Evolutionary conservation across 345 rosid genomes (phyloP).

Genomic region (Populus ilicifolia): DNA sequence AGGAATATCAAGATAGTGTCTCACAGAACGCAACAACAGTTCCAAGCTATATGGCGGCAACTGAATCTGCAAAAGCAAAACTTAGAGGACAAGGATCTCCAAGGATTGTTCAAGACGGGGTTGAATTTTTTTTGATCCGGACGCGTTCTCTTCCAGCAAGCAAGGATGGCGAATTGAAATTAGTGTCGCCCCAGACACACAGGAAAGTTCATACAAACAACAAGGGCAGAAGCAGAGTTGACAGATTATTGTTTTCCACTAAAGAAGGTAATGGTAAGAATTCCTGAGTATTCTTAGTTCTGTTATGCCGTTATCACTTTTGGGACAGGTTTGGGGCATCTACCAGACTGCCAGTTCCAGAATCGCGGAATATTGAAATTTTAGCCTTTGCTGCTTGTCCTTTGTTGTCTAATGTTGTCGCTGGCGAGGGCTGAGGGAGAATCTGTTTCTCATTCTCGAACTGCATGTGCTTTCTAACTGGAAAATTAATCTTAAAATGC

Average conservation of each 20-base stretch:
- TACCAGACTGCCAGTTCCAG: no score
- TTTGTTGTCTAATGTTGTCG: no score
- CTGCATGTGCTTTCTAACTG: background rate
- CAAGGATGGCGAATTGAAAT: slow-evolving; percentile 10
- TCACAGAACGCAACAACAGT: slow-evolving; percentile 1
- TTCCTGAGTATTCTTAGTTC: background rate
- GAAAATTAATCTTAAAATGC: no score
- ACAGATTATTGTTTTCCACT: slow-evolving; percentile 11
- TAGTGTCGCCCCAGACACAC: slow-evolving; percentile 20
- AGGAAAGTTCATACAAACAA: slow-evolving; percentile 9
- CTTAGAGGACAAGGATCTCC: slow-evolving; percentile 22
- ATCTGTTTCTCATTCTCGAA: background rate
- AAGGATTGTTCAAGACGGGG: slow-evolving; percentile 19
- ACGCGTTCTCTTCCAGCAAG: slow-evolving; percentile 21
- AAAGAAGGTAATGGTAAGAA: slow-evolving; percentile 27
- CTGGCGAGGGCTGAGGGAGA: background rate
- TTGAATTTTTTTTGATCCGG: slow-evolving; percentile 14
- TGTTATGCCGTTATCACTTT: no score
- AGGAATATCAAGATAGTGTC: slow-evolving; percentile 14
- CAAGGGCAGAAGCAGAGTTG: slow-evolving; percentile 15
- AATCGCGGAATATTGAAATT: no score
- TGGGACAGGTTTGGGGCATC: no score
- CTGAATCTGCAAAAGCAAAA: slow-evolving; percentile 31
- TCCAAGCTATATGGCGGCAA: slow-evolving; percentile 33
- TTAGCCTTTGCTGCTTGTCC: no score